Evolutionary conservation across 2,329 filamentous ascomycete genomes (phyloP).

Genomic region (Colletotrichum gloeosporioides): DNA sequence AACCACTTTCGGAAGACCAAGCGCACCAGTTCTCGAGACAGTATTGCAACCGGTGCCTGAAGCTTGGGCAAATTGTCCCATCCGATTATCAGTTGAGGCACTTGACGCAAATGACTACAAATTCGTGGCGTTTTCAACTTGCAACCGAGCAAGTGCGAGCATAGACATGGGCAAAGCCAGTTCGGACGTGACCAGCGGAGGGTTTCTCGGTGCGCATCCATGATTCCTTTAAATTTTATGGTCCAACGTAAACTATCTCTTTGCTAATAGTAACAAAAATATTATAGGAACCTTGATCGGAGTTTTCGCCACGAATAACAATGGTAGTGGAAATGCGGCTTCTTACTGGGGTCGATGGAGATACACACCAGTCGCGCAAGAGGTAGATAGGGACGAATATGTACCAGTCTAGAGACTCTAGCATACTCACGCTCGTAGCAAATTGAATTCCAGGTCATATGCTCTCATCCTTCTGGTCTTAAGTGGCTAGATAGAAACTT

Average conservation of each 20-base stretch:
- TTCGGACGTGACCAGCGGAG: neutral
- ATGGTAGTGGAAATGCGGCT: neutral
- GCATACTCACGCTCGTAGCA: neutral
- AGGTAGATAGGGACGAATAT: neutral
- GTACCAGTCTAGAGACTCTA: neutral
- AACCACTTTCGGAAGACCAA: neutral
- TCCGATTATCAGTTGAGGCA: neutral
- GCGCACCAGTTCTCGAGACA: neutral
- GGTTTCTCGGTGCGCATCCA: neutral
- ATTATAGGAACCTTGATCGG: neutral
- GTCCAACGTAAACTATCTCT: neutral
- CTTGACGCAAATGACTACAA: neutral
- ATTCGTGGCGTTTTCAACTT: neutral
- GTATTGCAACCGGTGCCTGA: neutral
- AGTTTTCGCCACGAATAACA: neutral
- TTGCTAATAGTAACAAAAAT: neutral
- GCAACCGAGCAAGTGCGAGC: neutral
- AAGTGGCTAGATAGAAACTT: neutral
- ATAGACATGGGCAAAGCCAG: neutral
- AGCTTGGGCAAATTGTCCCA: neutral
- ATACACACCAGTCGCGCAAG: neutral
- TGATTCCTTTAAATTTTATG: too few species aligned
- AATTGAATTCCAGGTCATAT: neutral
- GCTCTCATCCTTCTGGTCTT: neutral
- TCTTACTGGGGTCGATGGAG: neutral